phyloP scores from a whole-genome alignment of 192 early-diverging fungal genomes.

The Gonapodya prolifera region DNA sequence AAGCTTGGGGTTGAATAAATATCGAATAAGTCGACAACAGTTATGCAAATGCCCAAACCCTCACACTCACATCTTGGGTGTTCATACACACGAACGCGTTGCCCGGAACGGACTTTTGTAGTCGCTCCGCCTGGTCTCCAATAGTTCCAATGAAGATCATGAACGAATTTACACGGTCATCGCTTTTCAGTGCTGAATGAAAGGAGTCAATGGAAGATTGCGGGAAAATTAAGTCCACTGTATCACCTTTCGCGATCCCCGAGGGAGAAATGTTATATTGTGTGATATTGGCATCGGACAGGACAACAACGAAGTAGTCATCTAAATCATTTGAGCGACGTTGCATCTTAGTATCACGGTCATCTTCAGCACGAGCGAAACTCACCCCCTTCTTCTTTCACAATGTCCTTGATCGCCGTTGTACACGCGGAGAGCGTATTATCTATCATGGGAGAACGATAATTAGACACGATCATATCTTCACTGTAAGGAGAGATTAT shows the following conservation, averaged over 20 bases:
- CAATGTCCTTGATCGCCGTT: conserved; percentile 52
- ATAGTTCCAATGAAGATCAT: conserved; percentile 75
- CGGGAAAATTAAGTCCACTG: neutral
- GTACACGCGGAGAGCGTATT: conserved; percentile 57
- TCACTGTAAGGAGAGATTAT: neutral
- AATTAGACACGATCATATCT: neutral
- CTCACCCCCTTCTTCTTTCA: conserved; percentile 38
- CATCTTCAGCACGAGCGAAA: conserved; percentile 2
- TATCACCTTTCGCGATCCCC: neutral
- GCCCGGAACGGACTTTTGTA: conserved; percentile 34
- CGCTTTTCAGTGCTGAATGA: conserved; percentile 48
- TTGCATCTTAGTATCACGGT: too few species aligned
- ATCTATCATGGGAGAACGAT: conserved; percentile 23
- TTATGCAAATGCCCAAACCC: neutral
- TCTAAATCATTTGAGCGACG: conserved; percentile 35
- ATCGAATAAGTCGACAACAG: neutral
- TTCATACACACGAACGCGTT: conserved; percentile 45
- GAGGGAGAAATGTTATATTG: conserved; percentile 64
- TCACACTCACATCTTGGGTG: conserved; percentile 28
- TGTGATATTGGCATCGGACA: conserved; percentile 68
- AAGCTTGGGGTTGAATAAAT: neutral
- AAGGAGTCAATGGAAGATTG: conserved; percentile 23
- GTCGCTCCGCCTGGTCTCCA: conserved; percentile 52
- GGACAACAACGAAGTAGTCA: conserved; percentile 63
- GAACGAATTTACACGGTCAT: conserved; percentile 55